phyloP scores from a whole-genome alignment of 257 asterid genomes.

The Scutellaria baicalensis region DNA sequence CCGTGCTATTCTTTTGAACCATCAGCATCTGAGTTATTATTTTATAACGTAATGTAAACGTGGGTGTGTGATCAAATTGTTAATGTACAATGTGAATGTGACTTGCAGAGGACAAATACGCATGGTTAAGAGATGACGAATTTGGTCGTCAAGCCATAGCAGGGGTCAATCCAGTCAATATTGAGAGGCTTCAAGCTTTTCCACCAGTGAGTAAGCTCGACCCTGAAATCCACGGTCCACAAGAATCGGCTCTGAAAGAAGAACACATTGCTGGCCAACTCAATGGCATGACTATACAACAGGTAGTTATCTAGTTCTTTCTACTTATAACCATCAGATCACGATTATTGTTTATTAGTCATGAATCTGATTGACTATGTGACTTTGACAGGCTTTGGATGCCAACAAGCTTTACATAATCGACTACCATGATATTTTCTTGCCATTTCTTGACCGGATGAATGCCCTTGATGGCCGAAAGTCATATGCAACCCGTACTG shows the following conservation, averaged over 20 bases:
- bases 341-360: not conserved
- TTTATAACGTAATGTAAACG: not conserved
- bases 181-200: slow-evolving; percentile 64
- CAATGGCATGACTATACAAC: slow-evolving; percentile 80
- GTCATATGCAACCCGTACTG: slow-evolving; percentile 81
- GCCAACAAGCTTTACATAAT: slow-evolving; percentile 59
- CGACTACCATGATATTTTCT: slow-evolving; percentile 79
- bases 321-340: not conserved
- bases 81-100: not conserved
- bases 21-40: not conserved
- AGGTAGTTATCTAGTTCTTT: slow-evolving; percentile 42
- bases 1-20: not conserved
- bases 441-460: slow-evolving; percentile 72
- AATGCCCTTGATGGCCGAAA: slow-evolving; percentile 88
- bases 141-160: slow-evolving; percentile 90
- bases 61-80: not conserved
- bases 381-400: slow-evolving; percentile 61
- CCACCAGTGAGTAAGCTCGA: slow-evolving; percentile 90
- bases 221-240: slow-evolving; percentile 66
- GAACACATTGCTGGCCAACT: slow-evolving; percentile 72
- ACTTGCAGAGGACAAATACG: slow-evolving; percentile 76
- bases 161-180: slow-evolving; percentile 79
- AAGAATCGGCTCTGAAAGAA: slow-evolving; percentile 79
- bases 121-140: slow-evolving; percentile 96
- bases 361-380: not conserved